phyloP scores from a whole-genome alignment of 2,329 filamentous ascomycete genomes.

The Trichoderma semiorbis region DNA sequence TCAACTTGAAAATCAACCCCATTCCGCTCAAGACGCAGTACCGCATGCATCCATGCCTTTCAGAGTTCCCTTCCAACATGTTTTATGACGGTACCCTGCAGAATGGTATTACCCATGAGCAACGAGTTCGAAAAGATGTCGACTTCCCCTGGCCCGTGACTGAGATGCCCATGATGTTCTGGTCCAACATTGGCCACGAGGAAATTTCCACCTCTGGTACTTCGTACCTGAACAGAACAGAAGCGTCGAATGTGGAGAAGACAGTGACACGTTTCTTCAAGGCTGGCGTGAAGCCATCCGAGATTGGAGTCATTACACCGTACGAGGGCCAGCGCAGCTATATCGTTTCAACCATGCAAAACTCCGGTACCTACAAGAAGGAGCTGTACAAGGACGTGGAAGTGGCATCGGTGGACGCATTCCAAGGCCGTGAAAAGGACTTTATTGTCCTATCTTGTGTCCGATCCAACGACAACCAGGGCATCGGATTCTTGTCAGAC shows the following conservation, averaged over 20 bases:
- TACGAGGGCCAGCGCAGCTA: conserved; percentile 98
- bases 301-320: conserved; percentile 97
- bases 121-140: conserved; percentile 85
- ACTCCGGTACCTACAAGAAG: conserved; percentile 95
- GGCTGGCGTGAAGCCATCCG: conserved; percentile 86
- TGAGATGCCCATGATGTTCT: conserved; percentile 99
- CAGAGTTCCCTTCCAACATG: conserved; percentile 98
- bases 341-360: conserved; percentile 99
- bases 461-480: conserved; percentile 97
- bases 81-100: conserved; percentile 98
- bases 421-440: conserved; percentile 98
- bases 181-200: conserved; percentile 96
- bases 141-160: conserved; percentile 97
- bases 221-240: conserved; percentile 95
- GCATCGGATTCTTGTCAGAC: conserved; percentile 97
- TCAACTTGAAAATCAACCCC: conserved; percentile 83
- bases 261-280: conserved; percentile 99
- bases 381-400: conserved; percentile 98
- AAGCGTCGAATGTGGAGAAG: conserved; percentile 97
- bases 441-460: conserved; percentile 98
- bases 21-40: conserved; percentile 97
- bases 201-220: conserved; percentile 98
- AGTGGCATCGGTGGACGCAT: conserved; percentile 96
- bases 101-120: conserved; percentile 88
- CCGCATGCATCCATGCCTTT: conserved; percentile 97